phyloP scores from a whole-genome alignment of 768 basidiomycete species.

The Suillus alpinus region DNA sequence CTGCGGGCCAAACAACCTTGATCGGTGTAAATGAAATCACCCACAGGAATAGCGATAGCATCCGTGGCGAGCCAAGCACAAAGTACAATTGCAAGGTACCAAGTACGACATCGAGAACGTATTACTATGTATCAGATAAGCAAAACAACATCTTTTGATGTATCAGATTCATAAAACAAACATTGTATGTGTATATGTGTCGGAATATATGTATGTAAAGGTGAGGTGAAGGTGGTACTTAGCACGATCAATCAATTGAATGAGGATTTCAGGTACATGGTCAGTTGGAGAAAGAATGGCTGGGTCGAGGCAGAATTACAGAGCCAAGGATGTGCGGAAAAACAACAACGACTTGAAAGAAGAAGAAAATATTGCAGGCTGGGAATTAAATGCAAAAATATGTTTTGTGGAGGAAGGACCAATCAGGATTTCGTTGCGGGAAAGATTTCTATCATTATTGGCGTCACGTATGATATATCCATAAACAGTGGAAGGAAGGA shows the following conservation, averaged over 20 bases:
- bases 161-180: neutral
- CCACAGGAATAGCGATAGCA: neutral
- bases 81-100: no score
- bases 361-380: neutral
- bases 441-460: neutral
- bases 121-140: neutral
- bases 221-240: neutral
- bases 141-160: neutral
- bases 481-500: slow-evolving; percentile 4
- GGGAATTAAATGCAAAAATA: neutral
- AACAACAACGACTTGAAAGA: neutral
- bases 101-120: neutral
- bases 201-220: neutral
- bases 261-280: neutral
- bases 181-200: neutral
- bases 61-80: neutral
- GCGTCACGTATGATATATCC: slow-evolving; percentile 7
- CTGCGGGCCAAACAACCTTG: neutral
- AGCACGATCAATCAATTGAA: neutral
- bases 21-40: neutral
- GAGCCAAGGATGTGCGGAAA: neutral
- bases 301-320: neutral
- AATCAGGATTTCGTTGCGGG: neutral
- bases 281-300: neutral
- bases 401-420: neutral